Percentiles rank a stretch among this genome's conserved stretches.
phyloP scores from a whole-genome alignment of 495 filamentous ascomycete genomes.

The Beverwykella pulmonaria region DNA sequence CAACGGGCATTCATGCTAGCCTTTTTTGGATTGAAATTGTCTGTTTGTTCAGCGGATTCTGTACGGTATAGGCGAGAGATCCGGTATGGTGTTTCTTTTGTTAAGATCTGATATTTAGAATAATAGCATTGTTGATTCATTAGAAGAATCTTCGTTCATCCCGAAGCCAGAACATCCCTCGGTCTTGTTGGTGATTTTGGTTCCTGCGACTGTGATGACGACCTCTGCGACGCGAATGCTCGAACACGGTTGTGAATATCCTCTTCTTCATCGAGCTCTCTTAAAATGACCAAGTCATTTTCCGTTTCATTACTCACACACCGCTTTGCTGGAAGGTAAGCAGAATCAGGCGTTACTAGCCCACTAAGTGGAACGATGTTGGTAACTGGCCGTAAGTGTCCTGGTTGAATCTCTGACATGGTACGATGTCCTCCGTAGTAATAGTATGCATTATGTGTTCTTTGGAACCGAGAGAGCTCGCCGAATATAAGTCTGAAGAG shows the following conservation, averaged over 20 bases:
- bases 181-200: slow-evolving; percentile 21
- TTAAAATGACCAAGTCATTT: not conserved
- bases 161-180: slow-evolving; percentile 18
- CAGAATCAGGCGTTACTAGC: not conserved
- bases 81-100: not conserved
- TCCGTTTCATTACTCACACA: not conserved
- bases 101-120: not conserved
- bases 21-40: not conserved
- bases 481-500: slow-evolving; percentile 35
- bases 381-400: not conserved
- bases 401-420: not conserved
- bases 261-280: slow-evolving; percentile 19
- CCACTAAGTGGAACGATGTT: not conserved
- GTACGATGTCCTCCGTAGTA: slow-evolving; percentile 17
- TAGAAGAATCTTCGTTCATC: slow-evolving; percentile 3
- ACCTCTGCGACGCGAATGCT: slow-evolving; percentile 9
- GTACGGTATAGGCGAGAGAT: not conserved
- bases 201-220: slow-evolving; percentile 6
- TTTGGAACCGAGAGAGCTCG: not conserved
- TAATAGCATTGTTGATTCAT: not conserved
- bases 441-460: slow-evolving; percentile 18
- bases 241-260: slow-evolving; percentile 18
- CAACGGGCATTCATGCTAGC: not conserved
- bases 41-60: not conserved
- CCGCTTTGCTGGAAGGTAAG: slow-evolving; percentile 8